phyloP scores from a whole-genome alignment of 225 moss, liverwort and hornwort species.

The Physcomitrellopsis africana region DNA sequence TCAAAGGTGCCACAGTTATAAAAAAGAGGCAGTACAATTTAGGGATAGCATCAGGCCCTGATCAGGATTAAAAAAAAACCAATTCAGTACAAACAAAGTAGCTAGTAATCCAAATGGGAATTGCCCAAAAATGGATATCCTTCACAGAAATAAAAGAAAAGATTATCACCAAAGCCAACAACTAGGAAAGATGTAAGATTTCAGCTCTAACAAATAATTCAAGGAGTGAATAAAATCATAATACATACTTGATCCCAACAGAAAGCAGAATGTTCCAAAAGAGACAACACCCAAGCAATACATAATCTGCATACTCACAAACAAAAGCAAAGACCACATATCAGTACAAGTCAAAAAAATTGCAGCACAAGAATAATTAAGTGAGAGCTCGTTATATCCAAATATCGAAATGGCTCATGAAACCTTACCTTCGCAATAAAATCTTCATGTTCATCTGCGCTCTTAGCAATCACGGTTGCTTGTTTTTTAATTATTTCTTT shows the following conservation, averaged over 20 bases:
- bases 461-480: conserved; percentile 78
- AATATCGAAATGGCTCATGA: background rate
- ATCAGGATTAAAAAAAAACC: background rate
- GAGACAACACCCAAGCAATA: conserved; percentile 89
- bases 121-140: background rate
- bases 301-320: conserved; percentile 64
- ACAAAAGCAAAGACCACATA: conserved; percentile 8
- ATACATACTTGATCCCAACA: conserved; percentile 82
- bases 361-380: background rate
- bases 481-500: conserved; percentile 88
- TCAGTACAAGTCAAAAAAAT: conserved; percentile 5
- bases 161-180: too few species aligned
- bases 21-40: conserved; percentile 94
- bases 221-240: background rate
- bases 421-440: conserved; percentile 76
- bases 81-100: background rate
- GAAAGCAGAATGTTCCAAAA: conserved; percentile 92
- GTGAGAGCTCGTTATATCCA: background rate
- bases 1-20: conserved; percentile 80
- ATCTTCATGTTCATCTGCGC: conserved; percentile 92
- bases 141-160: too few species aligned
- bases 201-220: too few species aligned
- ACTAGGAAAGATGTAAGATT: too few species aligned
- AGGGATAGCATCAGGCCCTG: conserved; percentile 78
- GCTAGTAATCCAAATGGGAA: background rate